Conservation (phyloP, 2,329 filamentous ascomycete genomes). For the Penicillium sp. region DNA sequence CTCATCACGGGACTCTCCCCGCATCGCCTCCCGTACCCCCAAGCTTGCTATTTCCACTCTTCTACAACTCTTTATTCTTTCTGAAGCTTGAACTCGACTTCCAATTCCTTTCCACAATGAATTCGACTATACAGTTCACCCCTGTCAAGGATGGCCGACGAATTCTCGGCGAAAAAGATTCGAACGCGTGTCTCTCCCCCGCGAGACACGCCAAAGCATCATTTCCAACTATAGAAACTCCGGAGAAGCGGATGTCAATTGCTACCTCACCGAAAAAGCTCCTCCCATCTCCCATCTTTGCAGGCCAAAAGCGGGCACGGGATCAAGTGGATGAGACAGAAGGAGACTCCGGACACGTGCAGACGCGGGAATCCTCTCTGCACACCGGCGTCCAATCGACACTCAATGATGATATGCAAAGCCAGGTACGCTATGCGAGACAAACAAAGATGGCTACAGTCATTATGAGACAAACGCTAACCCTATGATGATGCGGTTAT, state of each 20-base stretch:
- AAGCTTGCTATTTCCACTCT: not conserved
- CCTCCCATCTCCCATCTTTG: constrained; percentile 34
- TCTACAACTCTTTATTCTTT: not conserved
- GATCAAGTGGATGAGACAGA: constrained; percentile 36
- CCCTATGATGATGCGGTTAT: not conserved
- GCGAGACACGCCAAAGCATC: constrained; percentile 22
- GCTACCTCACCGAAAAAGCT: constrained; percentile 29
- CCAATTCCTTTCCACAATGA: constrained; percentile 17
- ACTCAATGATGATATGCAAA: constrained; percentile 13
- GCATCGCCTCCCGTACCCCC: not conserved
- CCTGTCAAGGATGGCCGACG: constrained; percentile 38
- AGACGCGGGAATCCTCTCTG: constrained; percentile 15
- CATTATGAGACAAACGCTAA: not conserved
- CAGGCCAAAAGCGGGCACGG: constrained; percentile 42
- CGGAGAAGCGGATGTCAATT: constrained; percentile 30
- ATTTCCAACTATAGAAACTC: constrained; percentile 22
- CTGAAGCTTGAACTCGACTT: too few relatives aligned
- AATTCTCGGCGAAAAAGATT: constrained; percentile 41
- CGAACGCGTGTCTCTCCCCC: constrained; percentile 42
- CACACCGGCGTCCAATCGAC: constrained; percentile 15
- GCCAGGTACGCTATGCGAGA: constrained; percentile 18
- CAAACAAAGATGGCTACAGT: not conserved
- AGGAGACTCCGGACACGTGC: constrained; percentile 21
- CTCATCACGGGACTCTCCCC: constrained; percentile 1
- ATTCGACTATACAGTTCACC: constrained; percentile 27